Percentiles rank a stretch among this genome's conserved stretches.
Conservation (phyloP, 768 basidiomycete species). For the Termitomyces sp. region DNA sequence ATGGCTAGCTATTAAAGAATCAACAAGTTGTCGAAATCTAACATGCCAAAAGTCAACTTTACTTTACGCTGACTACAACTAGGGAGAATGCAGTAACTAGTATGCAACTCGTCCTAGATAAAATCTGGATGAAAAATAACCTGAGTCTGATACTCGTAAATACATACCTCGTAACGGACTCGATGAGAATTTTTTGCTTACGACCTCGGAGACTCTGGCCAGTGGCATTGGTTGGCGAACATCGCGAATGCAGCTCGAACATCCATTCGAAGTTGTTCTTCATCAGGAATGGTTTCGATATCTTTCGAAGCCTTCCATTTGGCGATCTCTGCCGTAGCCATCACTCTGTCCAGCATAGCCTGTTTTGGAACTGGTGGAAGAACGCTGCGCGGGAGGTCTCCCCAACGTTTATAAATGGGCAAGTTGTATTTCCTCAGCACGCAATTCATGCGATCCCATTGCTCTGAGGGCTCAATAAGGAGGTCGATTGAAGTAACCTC, state of each 20-base stretch:
- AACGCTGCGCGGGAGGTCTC: slow-evolving; percentile 14
- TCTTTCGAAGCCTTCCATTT: slow-evolving; percentile 7
- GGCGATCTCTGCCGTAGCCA: slow-evolving; percentile 1
- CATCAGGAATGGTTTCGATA: background rate
- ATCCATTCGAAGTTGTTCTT: background rate
- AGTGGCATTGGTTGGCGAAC: background rate
- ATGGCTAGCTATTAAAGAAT: no score
- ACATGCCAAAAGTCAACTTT: no score
- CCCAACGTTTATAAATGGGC: slow-evolving; percentile 14
- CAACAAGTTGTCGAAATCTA: no score
- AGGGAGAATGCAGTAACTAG: no score
- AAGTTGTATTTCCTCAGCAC: slow-evolving; percentile 13
- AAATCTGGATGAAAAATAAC: background rate
- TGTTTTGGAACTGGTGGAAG: slow-evolving; percentile 11
- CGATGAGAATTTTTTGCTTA: background rate
- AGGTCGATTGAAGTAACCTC: slow-evolving; percentile 13
- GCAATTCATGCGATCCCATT: slow-evolving; percentile 11
- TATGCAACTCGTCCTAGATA: background rate
- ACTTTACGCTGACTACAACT: no score
- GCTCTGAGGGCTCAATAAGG: slow-evolving; percentile 12
- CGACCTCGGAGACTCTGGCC: background rate
- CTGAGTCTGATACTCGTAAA: background rate
- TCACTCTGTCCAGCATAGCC: slow-evolving; percentile 10
- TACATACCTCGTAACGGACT: background rate
- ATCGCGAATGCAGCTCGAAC: background rate